phyloP scores from a whole-genome alignment of 2,329 filamentous ascomycete genomes.

The Cordyceps militaris region DNA sequence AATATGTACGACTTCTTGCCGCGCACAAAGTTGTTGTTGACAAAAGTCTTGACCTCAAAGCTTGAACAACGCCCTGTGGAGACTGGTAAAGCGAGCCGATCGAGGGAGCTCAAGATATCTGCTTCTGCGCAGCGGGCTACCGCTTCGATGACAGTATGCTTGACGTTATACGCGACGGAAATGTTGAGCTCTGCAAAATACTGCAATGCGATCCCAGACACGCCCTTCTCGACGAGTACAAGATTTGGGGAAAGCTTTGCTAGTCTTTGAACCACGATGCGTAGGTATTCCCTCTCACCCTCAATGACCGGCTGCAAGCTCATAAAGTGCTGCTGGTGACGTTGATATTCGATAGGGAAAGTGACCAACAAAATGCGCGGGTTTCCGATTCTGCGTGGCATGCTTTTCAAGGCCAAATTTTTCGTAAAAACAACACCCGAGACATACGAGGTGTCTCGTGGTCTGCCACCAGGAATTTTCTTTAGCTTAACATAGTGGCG shows the following conservation, averaged over 20 bases:
- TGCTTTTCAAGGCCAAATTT: constrained; percentile 91
- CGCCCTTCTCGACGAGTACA: constrained; percentile 84
- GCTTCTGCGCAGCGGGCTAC: constrained; percentile 90
- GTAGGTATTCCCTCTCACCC: constrained; percentile 89
- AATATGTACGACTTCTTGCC: constrained; percentile 94
- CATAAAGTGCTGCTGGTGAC: constrained; percentile 87
- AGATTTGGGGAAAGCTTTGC: constrained; percentile 77
- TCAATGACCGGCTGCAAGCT: constrained; percentile 94
- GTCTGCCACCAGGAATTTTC: constrained; percentile 84
- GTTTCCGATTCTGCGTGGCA: constrained; percentile 77
- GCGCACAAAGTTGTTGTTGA: constrained; percentile 66
- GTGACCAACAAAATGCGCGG: constrained; percentile 89
- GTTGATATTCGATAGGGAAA: constrained; percentile 92
- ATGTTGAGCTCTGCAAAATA: constrained; percentile 84
- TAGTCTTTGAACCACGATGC: constrained; percentile 87
- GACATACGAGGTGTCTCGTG: constrained; percentile 90
- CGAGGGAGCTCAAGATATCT: constrained; percentile 86
- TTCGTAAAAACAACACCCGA: constrained; percentile 97
- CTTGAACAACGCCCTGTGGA: constrained; percentile 73
- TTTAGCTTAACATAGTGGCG: constrained; percentile 96
- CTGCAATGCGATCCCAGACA: constrained; percentile 84
- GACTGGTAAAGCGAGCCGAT: constrained; percentile 71
- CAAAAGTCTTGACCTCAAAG: constrained; percentile 94
- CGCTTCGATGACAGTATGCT: constrained; percentile 89
- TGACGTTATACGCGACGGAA: constrained; percentile 93